Conservation (phyloP, 129 eudicot genomes). For the Dittrichia graveolens region DNA sequence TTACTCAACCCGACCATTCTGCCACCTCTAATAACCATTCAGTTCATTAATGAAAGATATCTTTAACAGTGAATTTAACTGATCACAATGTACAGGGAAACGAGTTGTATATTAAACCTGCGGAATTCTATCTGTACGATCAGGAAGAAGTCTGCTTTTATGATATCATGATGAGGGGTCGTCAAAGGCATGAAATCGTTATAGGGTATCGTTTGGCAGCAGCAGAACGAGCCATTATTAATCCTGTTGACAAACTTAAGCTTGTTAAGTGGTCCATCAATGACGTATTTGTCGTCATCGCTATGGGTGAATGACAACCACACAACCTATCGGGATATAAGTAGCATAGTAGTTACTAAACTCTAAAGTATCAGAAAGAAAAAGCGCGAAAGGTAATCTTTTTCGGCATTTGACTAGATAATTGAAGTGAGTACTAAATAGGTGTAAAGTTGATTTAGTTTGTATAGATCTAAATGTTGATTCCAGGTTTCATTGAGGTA, state of each 20-base stretch:
- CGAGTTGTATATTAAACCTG: slow-evolving; percentile 93
- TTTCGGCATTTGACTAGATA: slow-evolving; percentile 11
- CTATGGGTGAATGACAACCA: slow-evolving; percentile 53
- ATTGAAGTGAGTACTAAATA: slow-evolving; percentile 11
- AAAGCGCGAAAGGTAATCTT: slow-evolving; percentile 17
- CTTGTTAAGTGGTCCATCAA: slow-evolving; percentile 74
- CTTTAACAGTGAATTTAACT: too few species aligned
- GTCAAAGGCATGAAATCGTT: slow-evolving; percentile 79
- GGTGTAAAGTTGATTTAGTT: too few species aligned
- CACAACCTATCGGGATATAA: neutral
- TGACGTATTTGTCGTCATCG: slow-evolving; percentile 87
- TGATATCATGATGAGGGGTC: slow-evolving; percentile 84
- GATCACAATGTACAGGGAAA: slow-evolving; percentile 64
- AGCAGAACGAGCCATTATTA: slow-evolving; percentile 75
- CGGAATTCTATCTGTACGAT: slow-evolving; percentile 88
- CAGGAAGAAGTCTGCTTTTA: slow-evolving; percentile 88
- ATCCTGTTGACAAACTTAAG: slow-evolving; percentile 60
- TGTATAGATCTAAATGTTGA: too few species aligned
- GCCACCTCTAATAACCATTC: too few species aligned
- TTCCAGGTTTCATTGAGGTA: too few species aligned
- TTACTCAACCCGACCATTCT: neutral
- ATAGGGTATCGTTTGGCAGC: slow-evolving; percentile 85
- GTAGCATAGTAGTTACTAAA: slow-evolving; percentile 23
- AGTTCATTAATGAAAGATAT: too few species aligned
- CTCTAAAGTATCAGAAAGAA: neutral